Conservation (phyloP, 768 basidiomycete species). For the Leccinum arenicola region DNA sequence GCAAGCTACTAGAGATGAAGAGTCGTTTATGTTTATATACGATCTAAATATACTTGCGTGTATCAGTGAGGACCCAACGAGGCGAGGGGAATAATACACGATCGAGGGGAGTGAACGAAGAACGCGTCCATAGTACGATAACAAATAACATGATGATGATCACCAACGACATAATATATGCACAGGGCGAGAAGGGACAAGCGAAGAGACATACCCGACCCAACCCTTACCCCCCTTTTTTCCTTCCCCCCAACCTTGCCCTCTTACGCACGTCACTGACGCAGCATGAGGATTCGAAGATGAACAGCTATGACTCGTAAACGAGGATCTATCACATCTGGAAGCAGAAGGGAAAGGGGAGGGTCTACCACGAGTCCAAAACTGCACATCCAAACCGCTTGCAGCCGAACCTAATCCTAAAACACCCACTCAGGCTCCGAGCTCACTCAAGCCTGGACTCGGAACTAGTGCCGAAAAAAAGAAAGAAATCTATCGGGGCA, state of each 20-base stretch:
- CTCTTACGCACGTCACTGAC: background rate
- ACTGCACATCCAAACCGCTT: constrained; percentile 12
- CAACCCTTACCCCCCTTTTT: background rate
- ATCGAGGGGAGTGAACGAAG: background rate
- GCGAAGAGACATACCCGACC: background rate
- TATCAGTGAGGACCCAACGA: background rate
- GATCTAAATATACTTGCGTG: constrained; percentile 12
- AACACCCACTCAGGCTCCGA: constrained; percentile 17
- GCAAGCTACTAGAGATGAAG: background rate
- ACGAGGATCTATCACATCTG: constrained; percentile 14
- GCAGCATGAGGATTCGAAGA: constrained; percentile 9
- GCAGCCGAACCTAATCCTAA: constrained; percentile 10
- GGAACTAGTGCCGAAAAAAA: background rate
- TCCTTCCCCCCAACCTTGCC: background rate
- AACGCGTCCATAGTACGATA: constrained; percentile 3
- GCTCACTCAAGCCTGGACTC: background rate
- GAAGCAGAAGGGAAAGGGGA: background rate
- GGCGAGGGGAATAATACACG: constrained; percentile 3
- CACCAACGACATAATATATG: constrained; percentile 1
- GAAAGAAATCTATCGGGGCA: constrained; percentile 37
- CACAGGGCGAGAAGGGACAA: constrained; percentile 2
- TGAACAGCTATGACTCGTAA: constrained; percentile 16
- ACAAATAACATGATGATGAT: constrained; percentile 3
- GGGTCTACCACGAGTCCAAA: constrained; percentile 9
- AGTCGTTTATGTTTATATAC: constrained; percentile 13